A percentile compares a stretch with the other conserved stretches of the same genome.
Conservation (phyloP, 192 early-diverging fungal species). For the Podila minutissima region DNA sequence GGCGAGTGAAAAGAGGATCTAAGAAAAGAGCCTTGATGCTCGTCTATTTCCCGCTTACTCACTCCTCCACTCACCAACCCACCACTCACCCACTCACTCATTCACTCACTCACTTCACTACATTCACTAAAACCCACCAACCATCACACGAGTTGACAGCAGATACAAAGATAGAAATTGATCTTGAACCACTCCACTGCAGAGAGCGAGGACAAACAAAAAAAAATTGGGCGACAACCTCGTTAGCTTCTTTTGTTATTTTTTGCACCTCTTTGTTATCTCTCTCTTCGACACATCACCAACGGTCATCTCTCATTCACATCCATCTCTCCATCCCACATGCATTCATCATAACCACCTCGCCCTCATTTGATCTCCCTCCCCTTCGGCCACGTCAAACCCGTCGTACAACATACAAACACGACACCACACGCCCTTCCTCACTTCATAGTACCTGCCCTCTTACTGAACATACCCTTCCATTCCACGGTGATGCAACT, state of each 20-base stretch:
- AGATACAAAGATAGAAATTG: neutral
- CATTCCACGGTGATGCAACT: neutral
- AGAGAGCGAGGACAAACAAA: too few species aligned
- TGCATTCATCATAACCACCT: conserved; percentile 3
- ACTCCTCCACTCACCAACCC: neutral
- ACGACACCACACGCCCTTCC: neutral
- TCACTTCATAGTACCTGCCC: neutral
- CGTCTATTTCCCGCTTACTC: neutral
- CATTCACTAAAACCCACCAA: neutral
- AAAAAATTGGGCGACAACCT: too few species aligned
- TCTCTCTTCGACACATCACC: neutral
- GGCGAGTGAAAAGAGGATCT: too few species aligned
- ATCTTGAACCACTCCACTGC: too few species aligned
- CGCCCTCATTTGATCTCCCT: conserved; percentile 1
- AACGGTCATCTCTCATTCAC: neutral
- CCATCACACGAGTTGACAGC: neutral
- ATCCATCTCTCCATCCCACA: neutral
- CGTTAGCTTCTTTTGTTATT: neutral
- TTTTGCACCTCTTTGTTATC: neutral
- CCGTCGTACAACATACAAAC: neutral
- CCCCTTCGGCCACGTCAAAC: neutral
- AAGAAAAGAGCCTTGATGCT: too few species aligned
- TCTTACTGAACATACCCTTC: neutral
- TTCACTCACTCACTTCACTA: neutral
- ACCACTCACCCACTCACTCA: neutral